Percentiles rank a stretch among this genome's conserved stretches.
Evolutionary conservation across 2,329 filamentous ascomycete genomes (phyloP).

Genomic region (Parafenestella ontariensis): DNA sequence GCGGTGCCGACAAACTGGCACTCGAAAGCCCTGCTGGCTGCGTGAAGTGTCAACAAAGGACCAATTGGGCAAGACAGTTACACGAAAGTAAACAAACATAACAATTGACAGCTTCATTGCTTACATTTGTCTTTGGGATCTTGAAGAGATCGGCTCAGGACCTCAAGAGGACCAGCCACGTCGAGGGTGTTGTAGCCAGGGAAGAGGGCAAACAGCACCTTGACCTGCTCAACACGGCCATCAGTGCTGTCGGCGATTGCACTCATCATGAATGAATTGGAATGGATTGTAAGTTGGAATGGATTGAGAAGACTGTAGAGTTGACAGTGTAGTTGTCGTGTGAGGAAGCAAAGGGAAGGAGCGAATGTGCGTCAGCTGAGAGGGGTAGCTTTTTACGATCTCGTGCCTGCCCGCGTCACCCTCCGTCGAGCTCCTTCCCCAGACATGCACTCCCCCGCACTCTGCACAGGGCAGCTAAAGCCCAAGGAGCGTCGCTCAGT

Average conservation of each 20-base stretch:
- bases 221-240: slow-evolving; percentile 64
- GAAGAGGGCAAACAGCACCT: slow-evolving; percentile 67
- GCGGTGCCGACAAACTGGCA: slow-evolving; percentile 58
- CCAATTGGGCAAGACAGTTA: slow-evolving; percentile 2
- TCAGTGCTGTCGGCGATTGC: slow-evolving; percentile 49
- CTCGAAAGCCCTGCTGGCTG: slow-evolving; percentile 62
- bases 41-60: slow-evolving; percentile 26
- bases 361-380: slow-evolving; percentile 26
- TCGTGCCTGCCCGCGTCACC: slow-evolving; percentile 33
- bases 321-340: slow-evolving; percentile 25
- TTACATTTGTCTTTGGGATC: slow-evolving; percentile 61
- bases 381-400: slow-evolving; percentile 27
- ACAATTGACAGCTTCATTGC: slow-evolving; percentile 5
- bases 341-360: slow-evolving; percentile 21
- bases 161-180: slow-evolving; percentile 65
- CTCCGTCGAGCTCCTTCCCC: slow-evolving; percentile 26
- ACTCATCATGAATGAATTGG: slow-evolving; percentile 47
- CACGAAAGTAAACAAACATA: not conserved
- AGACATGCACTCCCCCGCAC: slow-evolving; percentile 33
- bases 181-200: slow-evolving; percentile 64
- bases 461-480: slow-evolving; percentile 20
- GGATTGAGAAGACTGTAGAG: slow-evolving; percentile 22
- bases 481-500: slow-evolving; percentile 20
- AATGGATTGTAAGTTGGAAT: slow-evolving; percentile 22
- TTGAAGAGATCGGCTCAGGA: slow-evolving; percentile 62